phyloP scores from a whole-genome alignment of 2,329 filamentous ascomycete species.

The Cytospora piceae region DNA sequence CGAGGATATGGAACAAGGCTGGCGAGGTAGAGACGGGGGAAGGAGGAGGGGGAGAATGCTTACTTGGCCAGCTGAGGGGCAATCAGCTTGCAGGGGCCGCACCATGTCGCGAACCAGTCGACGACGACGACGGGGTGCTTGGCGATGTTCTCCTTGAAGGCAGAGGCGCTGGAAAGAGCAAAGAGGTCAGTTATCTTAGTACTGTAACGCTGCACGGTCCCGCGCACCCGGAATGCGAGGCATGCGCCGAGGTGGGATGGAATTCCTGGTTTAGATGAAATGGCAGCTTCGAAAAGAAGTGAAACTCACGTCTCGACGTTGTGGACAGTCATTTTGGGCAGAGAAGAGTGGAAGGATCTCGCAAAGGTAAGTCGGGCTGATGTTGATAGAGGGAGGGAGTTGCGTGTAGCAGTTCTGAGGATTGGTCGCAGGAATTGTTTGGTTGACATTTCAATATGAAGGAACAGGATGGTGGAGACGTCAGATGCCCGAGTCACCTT shows the following conservation, averaged over 20 bases:
- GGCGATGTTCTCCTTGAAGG: slow-evolving; percentile 44
- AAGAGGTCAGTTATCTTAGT: slow-evolving; percentile 8
- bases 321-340: slow-evolving; percentile 49
- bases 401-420: slow-evolving; percentile 29
- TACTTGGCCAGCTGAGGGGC: slow-evolving; percentile 73
- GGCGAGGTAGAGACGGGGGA: no score
- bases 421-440: slow-evolving; percentile 27
- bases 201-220: background rate
- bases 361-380: slow-evolving; percentile 33
- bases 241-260: background rate
- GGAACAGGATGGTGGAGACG: slow-evolving; percentile 9
- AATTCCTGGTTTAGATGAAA: background rate
- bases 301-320: slow-evolving; percentile 43
- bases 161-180: slow-evolving; percentile 28
- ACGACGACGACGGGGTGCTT: slow-evolving; percentile 65
- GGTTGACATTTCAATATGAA: slow-evolving; percentile 26
- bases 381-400: slow-evolving; percentile 25
- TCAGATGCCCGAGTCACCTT: slow-evolving; percentile 15
- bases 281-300: background rate
- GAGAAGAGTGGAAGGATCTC: slow-evolving; percentile 44
- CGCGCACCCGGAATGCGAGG: background rate
- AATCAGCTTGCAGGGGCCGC: slow-evolving; percentile 92
- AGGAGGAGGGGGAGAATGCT: slow-evolving; percentile 36
- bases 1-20: background rate
- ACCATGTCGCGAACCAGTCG: slow-evolving; percentile 90